Percentiles rank a stretch among this genome's conserved stretches.
phyloP scores from a whole-genome alignment of 768 basidiomycete species.

The Tylopilus sp. region DNA sequence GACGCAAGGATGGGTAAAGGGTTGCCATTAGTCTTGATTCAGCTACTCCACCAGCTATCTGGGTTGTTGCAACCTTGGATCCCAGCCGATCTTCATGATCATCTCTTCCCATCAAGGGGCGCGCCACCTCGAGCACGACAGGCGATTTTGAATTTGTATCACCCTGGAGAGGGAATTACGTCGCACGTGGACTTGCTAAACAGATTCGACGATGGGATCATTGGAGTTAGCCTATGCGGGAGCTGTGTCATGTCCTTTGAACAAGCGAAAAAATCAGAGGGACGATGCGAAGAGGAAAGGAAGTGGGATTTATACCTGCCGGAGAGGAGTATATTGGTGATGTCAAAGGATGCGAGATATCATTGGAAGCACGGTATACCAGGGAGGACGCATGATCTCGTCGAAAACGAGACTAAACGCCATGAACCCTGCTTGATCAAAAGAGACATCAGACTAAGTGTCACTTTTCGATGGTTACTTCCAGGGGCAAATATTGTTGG shows the following conservation, averaged over 20 bases:
- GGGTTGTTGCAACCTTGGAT: conserved; percentile 47
- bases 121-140: conserved; percentile 58
- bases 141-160: conserved; percentile 87
- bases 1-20: conserved; percentile 33
- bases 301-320: conserved; percentile 64
- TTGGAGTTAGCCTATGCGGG: conserved; percentile 80
- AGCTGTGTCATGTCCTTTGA: conserved; percentile 81
- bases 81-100: conserved; percentile 43
- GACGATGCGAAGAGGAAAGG: not conserved
- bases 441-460: conserved; percentile 63
- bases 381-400: conserved; percentile 54
- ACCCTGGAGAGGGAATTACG: conserved; percentile 84
- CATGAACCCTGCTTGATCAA: conserved; percentile 38
- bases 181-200: conserved; percentile 83
- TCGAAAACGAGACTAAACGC: conserved; percentile 35
- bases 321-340: conserved; percentile 68
- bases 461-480: conserved; percentile 86
- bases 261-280: conserved; percentile 17
- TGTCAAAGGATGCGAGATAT: conserved; percentile 81
- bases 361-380: conserved; percentile 88
- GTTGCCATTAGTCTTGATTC: conserved; percentile 53
- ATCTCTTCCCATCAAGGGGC: conserved; percentile 55
- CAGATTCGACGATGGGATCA: conserved; percentile 86
- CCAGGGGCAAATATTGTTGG: conserved; percentile 84
- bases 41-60: conserved; percentile 52